These are phyloP conservation scores for Citrus unshiu DNA, from an alignment of 345 rosid species.

Conservation along the genomic window DNA sequence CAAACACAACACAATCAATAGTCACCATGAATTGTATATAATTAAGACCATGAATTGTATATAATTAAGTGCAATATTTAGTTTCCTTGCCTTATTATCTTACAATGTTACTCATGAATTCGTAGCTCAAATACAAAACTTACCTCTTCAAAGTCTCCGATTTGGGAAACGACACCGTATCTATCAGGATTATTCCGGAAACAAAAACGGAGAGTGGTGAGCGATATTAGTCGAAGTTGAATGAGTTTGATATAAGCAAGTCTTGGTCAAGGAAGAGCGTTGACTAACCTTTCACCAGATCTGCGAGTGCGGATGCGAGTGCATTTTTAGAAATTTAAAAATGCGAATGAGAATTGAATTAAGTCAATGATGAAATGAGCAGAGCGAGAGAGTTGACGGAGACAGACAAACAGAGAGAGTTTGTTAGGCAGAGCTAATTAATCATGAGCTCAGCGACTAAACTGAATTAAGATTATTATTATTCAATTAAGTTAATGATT, in stretches of 20 bases:
- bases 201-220: neutral
- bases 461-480: neutral
- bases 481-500: neutral
- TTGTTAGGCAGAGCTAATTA: neutral
- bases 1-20: neutral
- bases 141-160: neutral
- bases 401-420: neutral
- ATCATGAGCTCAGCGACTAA: neutral
- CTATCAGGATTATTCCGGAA: neutral
- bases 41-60: too few relatives aligned
- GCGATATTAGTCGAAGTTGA: neutral
- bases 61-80: too few relatives aligned
- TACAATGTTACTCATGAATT: neutral
- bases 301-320: neutral
- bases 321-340: neutral
- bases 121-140: neutral
- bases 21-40: too few relatives aligned
- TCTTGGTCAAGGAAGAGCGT: neutral
- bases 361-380: too few relatives aligned
- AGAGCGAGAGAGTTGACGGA: neutral
- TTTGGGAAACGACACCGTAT: neutral
- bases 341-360: neutral
- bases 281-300: slow-evolving; percentile 15
- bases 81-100: too few relatives aligned
- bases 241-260: neutral